These are phyloP conservation scores for Scenedesmus sp. DNA, from an alignment of 163 green algal species.

Conservation along the genomic window DNA sequence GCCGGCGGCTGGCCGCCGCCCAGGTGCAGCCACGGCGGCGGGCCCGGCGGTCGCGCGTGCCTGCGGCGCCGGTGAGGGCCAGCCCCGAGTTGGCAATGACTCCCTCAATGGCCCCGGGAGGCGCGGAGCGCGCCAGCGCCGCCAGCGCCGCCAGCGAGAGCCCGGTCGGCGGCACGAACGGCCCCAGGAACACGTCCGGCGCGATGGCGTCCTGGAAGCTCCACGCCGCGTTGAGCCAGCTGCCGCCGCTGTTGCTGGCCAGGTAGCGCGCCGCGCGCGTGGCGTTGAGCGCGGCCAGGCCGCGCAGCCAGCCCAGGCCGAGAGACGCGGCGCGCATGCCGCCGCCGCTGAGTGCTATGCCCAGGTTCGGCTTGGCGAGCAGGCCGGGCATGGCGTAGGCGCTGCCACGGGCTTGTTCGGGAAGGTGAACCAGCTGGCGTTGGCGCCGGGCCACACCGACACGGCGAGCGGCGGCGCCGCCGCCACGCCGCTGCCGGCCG, in stretches of 20 bases:
- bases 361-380: constrained; percentile 40
- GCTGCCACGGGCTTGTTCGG: constrained; percentile 16
- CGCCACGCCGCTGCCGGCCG: too few relatives aligned
- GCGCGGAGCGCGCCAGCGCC: neutral
- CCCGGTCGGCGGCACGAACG: neutral
- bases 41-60: too few relatives aligned
- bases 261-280: constrained; percentile 29
- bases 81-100: too few relatives aligned
- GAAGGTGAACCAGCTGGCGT: constrained; percentile 37
- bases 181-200: neutral
- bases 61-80: too few relatives aligned
- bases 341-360: constrained; percentile 34
- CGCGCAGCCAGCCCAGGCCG: constrained; percentile 38
- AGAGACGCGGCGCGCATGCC: constrained; percentile 28
- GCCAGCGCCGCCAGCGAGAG: constrained; percentile 1
- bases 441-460: too few relatives aligned
- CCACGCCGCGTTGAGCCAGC: constrained; percentile 41
- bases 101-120: too few relatives aligned
- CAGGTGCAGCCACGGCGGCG: too few relatives aligned
- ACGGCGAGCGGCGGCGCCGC: too few relatives aligned
- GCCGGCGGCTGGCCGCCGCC: too few relatives aligned
- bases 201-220: constrained; percentile 27
- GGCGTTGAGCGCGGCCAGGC: constrained; percentile 15
- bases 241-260: constrained; percentile 39
- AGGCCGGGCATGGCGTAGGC: constrained; percentile 35